A percentile compares a stretch with the other conserved stretches of the same genome.
These are phyloP conservation scores for Stephanocyclus meneghinianus DNA, from an alignment of 352 stramenopile genomes.

Conservation along the genomic window DNA sequence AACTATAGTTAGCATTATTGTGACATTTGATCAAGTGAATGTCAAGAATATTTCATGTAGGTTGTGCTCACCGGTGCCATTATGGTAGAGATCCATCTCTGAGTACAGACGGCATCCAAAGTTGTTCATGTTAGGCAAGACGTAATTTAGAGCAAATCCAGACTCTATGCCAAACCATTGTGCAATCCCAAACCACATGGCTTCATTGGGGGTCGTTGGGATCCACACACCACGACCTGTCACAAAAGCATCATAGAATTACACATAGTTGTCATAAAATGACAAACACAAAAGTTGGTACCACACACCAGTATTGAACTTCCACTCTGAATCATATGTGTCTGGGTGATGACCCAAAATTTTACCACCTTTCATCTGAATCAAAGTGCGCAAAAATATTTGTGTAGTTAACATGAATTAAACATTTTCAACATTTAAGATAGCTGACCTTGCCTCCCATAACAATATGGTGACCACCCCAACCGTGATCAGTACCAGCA, in stretches of 20 bases:
- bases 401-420: too few species aligned
- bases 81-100: constrained; percentile 39
- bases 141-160: constrained; percentile 46
- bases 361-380: constrained; percentile 53
- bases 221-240: constrained; percentile 37
- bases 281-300: neutral
- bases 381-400: neutral
- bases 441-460: constrained; percentile 31
- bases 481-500: constrained; percentile 60
- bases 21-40: neutral
- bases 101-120: constrained; percentile 55
- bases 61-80: constrained; percentile 14
- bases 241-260: neutral
- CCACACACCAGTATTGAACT: constrained; percentile 18
- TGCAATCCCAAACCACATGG: constrained; percentile 36
- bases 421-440: too few species aligned
- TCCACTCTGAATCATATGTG: constrained; percentile 26
- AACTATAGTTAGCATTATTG: neutral
- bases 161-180: constrained; percentile 55
- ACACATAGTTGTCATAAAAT: too few species aligned
- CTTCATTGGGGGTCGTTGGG: constrained; percentile 43
- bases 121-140: constrained; percentile 45
- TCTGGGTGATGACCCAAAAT: constrained; percentile 74
- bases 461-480: constrained; percentile 47
- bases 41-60: neutral